A percentile compares a stretch with the other conserved stretches of the same genome.
Evolutionary conservation across 768 basidiomycete genomes (phyloP).

Genomic region (Leccinum uliginosum): DNA sequence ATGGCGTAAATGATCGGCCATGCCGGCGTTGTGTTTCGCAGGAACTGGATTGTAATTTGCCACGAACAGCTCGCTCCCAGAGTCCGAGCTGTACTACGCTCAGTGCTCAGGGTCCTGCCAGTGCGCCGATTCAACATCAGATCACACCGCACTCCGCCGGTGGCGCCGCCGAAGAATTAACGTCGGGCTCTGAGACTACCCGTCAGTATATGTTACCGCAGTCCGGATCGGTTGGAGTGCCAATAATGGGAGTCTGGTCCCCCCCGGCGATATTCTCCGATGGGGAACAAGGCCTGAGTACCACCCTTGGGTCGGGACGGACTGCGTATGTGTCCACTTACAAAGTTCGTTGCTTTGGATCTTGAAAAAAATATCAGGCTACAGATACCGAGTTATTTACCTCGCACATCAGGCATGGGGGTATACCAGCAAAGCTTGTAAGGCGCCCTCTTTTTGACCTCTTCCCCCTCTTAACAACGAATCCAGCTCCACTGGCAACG

Average conservation of each 20-base stretch:
- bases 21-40: slow-evolving; percentile 21
- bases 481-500: slow-evolving; percentile 10
- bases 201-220: slow-evolving; percentile 7
- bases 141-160: slow-evolving; percentile 1
- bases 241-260: slow-evolving; percentile 3
- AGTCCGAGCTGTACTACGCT: slow-evolving; percentile 16
- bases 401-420: neutral
- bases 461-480: neutral
- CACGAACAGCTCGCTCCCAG: slow-evolving; percentile 15
- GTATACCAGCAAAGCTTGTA: slow-evolving; percentile 14
- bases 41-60: slow-evolving; percentile 10
- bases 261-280: neutral
- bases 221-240: neutral
- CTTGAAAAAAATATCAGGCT: slow-evolving; percentile 6
- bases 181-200: neutral
- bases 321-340: slow-evolving; percentile 10
- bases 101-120: slow-evolving; percentile 8
- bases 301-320: neutral
- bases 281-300: slow-evolving; percentile 6
- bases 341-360: neutral
- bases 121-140: slow-evolving; percentile 4
- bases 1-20: slow-evolving; percentile 12
- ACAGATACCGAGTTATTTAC: neutral
- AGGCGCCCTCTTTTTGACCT: neutral
- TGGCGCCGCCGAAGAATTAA: slow-evolving; percentile 6